Evolutionary conservation across 352 stramenopile species (phyloP), one percentile per base, ranked within the genome.

Genomic region (Pythium biforme): DNA sequence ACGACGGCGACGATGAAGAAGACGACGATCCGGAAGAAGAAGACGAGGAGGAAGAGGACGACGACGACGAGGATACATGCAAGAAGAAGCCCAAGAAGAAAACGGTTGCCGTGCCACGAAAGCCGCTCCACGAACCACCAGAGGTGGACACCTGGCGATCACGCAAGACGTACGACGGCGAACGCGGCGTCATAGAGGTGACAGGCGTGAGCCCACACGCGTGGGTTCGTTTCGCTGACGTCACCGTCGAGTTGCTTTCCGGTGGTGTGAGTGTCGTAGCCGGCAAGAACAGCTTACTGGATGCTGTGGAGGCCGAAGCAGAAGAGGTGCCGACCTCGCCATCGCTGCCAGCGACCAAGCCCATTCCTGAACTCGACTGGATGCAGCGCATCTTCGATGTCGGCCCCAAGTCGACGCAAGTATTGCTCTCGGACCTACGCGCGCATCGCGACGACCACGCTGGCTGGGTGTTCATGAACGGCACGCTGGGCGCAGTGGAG

Each of bases 321-420:
- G 61, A 61, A 4, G 55, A 69, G 10, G 1, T 27, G 6, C 39
- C 15, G 4, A 26, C 14, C 3, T 46, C 45, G 3, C 17, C 3
- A 15, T 55, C 2, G 17, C 27, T 33, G 31, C 50, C 14, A 40
- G 29, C 2, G 23, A 9, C 5, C 47, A 48, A n/a, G 15, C 14
- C n/a, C 5, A 29, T 59, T 27, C 56, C 56, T 3, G 70, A 75
- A 27, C 57, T 78, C 15, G 80, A 90, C 25, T 92, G 83, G 80
- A 88, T 72, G 7, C 72, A 69, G 22, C 75, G 80, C 11, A 75
- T 74, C n/a, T 81, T 88, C 45, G 83, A 92, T 34, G 55, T 92
- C 25, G 83, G 83, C 1, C 77, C 83, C 3, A 61, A 62, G 7
- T 86, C 83, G 1, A 84, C 76, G 43, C 6, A 71, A 5, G 26